Conservation (phyloP, 306 rosid species). For the Dicorynia guianensis region DNA sequence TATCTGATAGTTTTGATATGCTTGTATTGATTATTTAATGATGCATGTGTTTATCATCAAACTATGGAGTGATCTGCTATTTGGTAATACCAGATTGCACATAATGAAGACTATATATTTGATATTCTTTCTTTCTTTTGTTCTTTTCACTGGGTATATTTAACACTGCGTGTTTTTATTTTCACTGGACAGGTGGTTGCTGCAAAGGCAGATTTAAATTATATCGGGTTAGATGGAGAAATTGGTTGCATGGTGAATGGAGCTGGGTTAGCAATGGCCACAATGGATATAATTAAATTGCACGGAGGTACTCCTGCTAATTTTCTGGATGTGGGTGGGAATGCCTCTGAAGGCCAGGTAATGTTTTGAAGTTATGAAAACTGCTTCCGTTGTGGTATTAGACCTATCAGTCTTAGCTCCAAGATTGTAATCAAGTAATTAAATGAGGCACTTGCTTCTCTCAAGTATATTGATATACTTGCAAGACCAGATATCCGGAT, state of each 20-base stretch:
- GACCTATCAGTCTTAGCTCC: neutral
- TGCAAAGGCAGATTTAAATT: constrained; percentile 94
- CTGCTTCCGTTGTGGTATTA: constrained; percentile 25
- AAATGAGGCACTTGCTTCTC: no score
- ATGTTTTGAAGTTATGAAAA: constrained; percentile 30
- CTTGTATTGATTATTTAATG: constrained; percentile 27
- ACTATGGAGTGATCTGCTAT: neutral
- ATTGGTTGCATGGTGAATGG: constrained; percentile 99
- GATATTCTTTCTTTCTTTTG: constrained; percentile 13
- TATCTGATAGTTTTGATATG: constrained; percentile 7
- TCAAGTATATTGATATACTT: no score
- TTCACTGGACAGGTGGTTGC: constrained; percentile 77
- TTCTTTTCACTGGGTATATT: neutral
- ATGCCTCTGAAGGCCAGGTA: constrained; percentile 99
- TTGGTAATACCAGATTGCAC: constrained; percentile 18
- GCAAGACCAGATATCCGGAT: neutral
- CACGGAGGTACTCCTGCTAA: constrained; percentile 99
- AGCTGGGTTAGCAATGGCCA: constrained; percentile 98
- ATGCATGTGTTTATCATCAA: constrained; percentile 28
- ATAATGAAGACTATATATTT: constrained; percentile 23
- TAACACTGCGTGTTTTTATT: constrained; percentile 34
- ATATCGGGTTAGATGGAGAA: constrained; percentile 98
- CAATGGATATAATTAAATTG: constrained; percentile 96
- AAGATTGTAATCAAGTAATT: constrained; percentile 8
- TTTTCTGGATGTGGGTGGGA: constrained; percentile 96